Evolutionary conservation across 2,329 filamentous ascomycete genomes (phyloP).

Genomic region (Calonectria pauciramosa): DNA sequence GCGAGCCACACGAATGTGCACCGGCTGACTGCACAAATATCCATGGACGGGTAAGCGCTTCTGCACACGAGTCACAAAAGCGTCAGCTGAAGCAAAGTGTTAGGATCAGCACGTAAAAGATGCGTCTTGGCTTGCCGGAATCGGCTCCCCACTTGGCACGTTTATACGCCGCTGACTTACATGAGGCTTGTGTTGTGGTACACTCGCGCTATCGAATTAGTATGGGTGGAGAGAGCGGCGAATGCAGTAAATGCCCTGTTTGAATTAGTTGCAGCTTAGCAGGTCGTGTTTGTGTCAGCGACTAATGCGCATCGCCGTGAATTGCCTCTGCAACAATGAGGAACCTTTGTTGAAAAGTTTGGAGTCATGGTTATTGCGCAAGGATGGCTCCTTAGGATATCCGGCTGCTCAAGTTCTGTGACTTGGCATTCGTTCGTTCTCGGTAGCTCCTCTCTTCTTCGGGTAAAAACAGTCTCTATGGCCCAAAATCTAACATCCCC

Average conservation of each 20-base stretch:
- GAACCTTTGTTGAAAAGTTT: not conserved
- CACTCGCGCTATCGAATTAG: not conserved
- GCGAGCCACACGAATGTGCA: not conserved
- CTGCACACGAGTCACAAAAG: not conserved
- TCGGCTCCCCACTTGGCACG: not conserved
- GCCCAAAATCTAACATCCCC: not conserved
- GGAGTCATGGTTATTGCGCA: not conserved
- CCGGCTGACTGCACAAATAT: not conserved
- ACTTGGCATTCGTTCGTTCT: too few relatives aligned
- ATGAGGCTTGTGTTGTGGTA: not conserved
- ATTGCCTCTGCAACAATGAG: too few relatives aligned
- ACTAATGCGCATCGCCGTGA: not conserved
- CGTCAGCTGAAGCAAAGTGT: not conserved
- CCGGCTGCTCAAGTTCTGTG: too few relatives aligned
- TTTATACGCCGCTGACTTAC: not conserved
- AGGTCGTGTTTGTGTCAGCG: not conserved
- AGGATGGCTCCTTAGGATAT: not conserved
- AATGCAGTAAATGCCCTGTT: not conserved
- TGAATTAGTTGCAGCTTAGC: not conserved
- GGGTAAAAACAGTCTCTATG: too few relatives aligned
- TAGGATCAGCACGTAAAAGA: not conserved
- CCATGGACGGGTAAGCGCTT: not conserved
- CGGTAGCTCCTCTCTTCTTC: too few relatives aligned
- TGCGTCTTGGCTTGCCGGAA: not conserved
- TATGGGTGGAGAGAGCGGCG: not conserved